phyloP scores from a whole-genome alignment of 202 grass and related monocot genomes.

The Zoysia matrella region DNA sequence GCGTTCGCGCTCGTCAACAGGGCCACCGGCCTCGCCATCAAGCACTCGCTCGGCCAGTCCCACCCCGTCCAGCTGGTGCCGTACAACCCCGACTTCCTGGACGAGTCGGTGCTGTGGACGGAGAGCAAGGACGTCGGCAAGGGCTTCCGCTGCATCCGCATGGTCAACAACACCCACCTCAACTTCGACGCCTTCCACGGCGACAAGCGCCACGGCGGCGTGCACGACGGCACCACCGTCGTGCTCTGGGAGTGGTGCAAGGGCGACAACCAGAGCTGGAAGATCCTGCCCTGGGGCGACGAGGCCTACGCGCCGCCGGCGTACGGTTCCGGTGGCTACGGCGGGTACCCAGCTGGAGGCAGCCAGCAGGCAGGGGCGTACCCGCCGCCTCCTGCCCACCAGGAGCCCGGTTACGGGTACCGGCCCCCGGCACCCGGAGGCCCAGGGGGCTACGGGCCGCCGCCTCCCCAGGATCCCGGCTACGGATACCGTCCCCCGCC shows the following conservation, averaged over 20 bases:
- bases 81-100: too few relatives aligned
- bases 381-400: slow-evolving; percentile 7
- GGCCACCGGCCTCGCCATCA: slow-evolving; percentile 72
- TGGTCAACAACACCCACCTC: slow-evolving; percentile 79
- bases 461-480: background rate
- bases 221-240: slow-evolving; percentile 65
- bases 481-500: background rate
- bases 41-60: slow-evolving; percentile 81
- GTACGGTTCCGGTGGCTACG: slow-evolving; percentile 2
- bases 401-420: slow-evolving; percentile 16
- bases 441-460: background rate
- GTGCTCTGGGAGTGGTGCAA: slow-evolving; percentile 81
- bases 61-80: slow-evolving; percentile 47
- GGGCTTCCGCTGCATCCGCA: slow-evolving; percentile 83
- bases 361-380: background rate
- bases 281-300: slow-evolving; percentile 55
- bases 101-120: slow-evolving; percentile 67
- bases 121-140: slow-evolving; percentile 69
- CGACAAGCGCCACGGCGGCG: slow-evolving; percentile 72
- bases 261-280: slow-evolving; percentile 82
- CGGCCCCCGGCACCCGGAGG: background rate
- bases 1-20: slow-evolving; percentile 73
- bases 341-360: slow-evolving; percentile 35
- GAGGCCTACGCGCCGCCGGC: slow-evolving; percentile 30
- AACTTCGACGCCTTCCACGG: slow-evolving; percentile 83